Base-by-base conservation (phyloP, 805 yeast genomes). In the Maudiozyma turicensis region DNA sequence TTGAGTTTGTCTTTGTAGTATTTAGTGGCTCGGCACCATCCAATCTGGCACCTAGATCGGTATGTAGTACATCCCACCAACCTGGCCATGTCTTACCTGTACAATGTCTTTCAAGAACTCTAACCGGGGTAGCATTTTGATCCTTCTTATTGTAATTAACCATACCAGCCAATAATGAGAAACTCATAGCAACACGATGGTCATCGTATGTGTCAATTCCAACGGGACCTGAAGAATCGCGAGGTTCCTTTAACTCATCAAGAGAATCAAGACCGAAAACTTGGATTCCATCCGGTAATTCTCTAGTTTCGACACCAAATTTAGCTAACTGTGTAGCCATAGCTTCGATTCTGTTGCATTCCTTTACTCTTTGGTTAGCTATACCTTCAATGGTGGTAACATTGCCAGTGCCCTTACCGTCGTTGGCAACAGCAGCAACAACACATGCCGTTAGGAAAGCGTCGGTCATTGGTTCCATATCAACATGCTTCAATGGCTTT, bases 381-480 rank as follows among this genome's bases (percentile, higher is more conserved):
- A 93, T 93, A 54, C 99, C 99, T 35, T 85, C 81, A 59, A 93
- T 93, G 6, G 84, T 76, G 11, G 97, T 91, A 8, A 81, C 70
- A 44, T 69, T 67, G 13, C 63, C 57, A 15, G 67, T 59, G 26
- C 59, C 56, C 45, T 68, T 72, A 10, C 75, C 72, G 53, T 72
- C 72, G 50, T 73, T 72, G 4, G 96, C 95, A 40, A 86, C 77
- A n/a, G 99, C 96, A 34, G 98, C 99, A 15, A 89, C 95, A 10
- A 93, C 97, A 48, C 95, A 80, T 0, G 99, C 99, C 13, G 99
- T 93, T 60, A 93, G 73, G 65, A 93, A 93, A 0, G 99, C 99
- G 68, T 93, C 99, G 0, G 99, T 93, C 99, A 93, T 93, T 48
- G 99, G 98, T 70, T 93, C 99, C 99, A 93, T 93, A 64, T 93